These are phyloP conservation scores for Chaetothyriales sp. DNA, from an alignment of 2,329 filamentous ascomycete genomes.

Conservation along the genomic window DNA sequence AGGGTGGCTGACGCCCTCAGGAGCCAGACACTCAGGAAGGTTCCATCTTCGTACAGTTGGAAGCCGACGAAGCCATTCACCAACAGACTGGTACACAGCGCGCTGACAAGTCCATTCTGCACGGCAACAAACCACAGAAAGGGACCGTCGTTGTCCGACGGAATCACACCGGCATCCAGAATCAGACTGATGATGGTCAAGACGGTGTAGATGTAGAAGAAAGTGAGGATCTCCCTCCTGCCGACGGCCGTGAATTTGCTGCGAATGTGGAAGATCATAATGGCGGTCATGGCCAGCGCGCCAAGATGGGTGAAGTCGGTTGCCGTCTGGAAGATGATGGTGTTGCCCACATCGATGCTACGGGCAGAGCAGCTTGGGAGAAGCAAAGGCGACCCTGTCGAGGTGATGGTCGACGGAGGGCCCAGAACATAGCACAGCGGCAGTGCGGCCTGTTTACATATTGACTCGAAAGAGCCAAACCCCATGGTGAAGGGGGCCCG, in stretches of 20 bases:
- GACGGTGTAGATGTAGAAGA: constrained; percentile 94
- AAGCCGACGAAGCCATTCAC: constrained; percentile 98
- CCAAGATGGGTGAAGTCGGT: constrained; percentile 84
- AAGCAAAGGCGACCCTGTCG: constrained; percentile 58
- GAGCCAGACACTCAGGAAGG: constrained; percentile 83
- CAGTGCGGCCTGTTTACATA: constrained; percentile 73
- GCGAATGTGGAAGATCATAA: constrained; percentile 94
- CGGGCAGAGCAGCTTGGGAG: constrained; percentile 84
- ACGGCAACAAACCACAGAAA: constrained; percentile 86
- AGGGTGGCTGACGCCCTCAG: constrained; percentile 60
- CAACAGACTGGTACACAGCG: constrained; percentile 72
- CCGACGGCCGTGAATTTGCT: constrained; percentile 95
- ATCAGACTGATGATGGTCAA: constrained; percentile 78
- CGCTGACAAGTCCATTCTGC: constrained; percentile 71
- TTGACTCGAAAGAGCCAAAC: constrained; percentile 77
- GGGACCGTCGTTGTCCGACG: constrained; percentile 54
- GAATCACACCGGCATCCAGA: constrained; percentile 83
- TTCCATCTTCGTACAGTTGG: constrained; percentile 95
- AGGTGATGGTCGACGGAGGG: constrained; percentile 39
- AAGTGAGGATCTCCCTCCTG: constrained; percentile 61
- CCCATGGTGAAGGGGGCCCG: constrained; percentile 46
- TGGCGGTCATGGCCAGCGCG: constrained; percentile 78
- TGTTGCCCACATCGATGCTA: constrained; percentile 92
- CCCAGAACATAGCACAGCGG: constrained; percentile 81
- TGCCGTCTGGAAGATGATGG: constrained; percentile 91